Conservation (phyloP, 2,329 filamentous ascomycete genomes). For the Colletotrichum nymphaeae region DNA sequence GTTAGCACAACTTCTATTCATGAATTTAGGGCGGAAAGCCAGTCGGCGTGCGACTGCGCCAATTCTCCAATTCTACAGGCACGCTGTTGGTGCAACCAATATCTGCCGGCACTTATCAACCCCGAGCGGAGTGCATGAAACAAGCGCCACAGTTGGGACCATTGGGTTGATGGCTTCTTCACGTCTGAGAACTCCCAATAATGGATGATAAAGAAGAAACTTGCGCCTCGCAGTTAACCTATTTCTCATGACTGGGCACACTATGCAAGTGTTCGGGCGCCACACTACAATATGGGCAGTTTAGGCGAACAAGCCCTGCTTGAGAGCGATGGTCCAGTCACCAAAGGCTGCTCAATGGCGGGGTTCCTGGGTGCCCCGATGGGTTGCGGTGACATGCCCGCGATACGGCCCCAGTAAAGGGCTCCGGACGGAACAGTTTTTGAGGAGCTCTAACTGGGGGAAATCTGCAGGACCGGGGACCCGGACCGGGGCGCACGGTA, state of each 20-base stretch:
- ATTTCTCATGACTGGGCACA: background rate
- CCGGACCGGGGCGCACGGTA: conserved; percentile 12
- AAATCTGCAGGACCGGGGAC: conserved; percentile 10
- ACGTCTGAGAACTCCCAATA: background rate
- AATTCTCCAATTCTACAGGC: background rate
- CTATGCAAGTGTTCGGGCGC: conserved; percentile 16
- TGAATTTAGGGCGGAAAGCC: too few species aligned
- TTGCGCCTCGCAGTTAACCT: background rate
- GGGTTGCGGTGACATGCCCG: background rate
- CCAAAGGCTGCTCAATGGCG: conserved; percentile 3
- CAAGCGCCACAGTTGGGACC: background rate
- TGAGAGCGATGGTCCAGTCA: background rate
- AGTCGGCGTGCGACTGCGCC: too few species aligned
- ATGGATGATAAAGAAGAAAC: background rate
- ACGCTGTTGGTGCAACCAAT: background rate
- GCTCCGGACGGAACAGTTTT: conserved; percentile 4
- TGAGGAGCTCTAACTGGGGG: conserved; percentile 15
- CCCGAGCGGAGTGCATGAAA: background rate
- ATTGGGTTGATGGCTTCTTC: background rate
- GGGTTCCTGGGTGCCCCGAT: background rate
- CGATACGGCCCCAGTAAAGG: conserved; percentile 6
- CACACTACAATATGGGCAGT: conserved; percentile 18
- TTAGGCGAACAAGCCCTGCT: background rate
- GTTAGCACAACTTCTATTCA: too few species aligned
- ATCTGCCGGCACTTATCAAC: background rate